Base-by-base conservation (phyloP, 305 asterid species). In the Euphrasia arctica region DNA sequence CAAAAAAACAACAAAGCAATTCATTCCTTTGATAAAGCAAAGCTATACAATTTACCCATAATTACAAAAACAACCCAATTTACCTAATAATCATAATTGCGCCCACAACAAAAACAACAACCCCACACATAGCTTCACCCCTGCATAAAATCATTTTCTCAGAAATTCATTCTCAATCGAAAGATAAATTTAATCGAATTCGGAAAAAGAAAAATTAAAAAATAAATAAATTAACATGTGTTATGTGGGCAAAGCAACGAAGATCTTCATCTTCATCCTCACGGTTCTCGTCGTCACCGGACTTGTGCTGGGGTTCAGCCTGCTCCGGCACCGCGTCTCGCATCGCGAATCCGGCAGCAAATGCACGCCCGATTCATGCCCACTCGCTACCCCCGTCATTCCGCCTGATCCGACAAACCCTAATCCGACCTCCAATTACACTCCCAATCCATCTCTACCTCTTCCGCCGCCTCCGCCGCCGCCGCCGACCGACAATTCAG, bases 211-310 rank as follows among this genome's bases (percentile, higher is more conserved):
- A 18, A 18, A 10, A 13, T 18, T 18, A 49, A 10, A 49, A 49
- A 49, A 5, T 1, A 14, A 4, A 4, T 4, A 50, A 14, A 4
- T 51, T 15, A 78, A 68, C 68, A 79, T 88, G 88, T 86, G 95
- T 11, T 90, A 84, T 71, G 85, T 91, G 27, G 97, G 97, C 12
- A 91, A 91, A 74, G 97, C 97, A 14, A 91, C 97, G 65, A 91
- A 88, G 89, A 91, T 91, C 89, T 91, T 91, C 95, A 78, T 91
- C 77, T 82, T 86, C 89, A 81, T 91, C 1, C 79, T 86, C 67
- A 77, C 90, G 0, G 86, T 65, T 36, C 63, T 84, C 9, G 83
- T 77, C 0, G 78, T 91, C 13, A 76, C 85, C 34, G 96, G 88
- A 5, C 81, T 91, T 27, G 63, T 86, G 12, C 55, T 86, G 57